These are phyloP conservation scores for Quercus bicolor DNA, from an alignment of 306 rosid genomes.

Conservation along the genomic window DNA sequence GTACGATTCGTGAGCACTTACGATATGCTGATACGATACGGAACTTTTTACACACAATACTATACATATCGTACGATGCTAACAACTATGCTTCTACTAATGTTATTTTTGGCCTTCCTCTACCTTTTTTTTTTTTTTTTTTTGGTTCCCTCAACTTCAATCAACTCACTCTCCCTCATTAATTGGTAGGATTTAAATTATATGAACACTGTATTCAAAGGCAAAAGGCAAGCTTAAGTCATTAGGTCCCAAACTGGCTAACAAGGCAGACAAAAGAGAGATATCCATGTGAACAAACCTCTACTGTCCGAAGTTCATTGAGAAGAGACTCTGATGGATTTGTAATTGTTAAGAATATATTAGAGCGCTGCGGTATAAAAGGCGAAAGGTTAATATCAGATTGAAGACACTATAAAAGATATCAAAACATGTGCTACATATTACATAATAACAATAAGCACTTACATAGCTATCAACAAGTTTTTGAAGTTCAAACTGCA, in stretches of 20 bases:
- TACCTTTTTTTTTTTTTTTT: no score
- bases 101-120: no score
- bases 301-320: conserved; percentile 81
- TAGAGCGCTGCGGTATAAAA: conserved; percentile 63
- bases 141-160: no score
- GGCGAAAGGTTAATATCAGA: conserved; percentile 27
- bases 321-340: conserved; percentile 92
- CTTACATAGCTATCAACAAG: conserved; percentile 86
- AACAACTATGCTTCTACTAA: no score
- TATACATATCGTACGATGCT: no score
- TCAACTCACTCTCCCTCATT: no score
- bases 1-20: no score
- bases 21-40: no score
- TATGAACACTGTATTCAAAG: no score
- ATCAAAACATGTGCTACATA: conserved; percentile 18
- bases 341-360: conserved; percentile 66
- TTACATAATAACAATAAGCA: conserved; percentile 18
- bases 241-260: neutral
- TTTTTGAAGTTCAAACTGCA: conserved; percentile 79
- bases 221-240: neutral
- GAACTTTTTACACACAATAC: no score
- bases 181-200: no score
- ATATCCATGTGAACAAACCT: conserved; percentile 50
- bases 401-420: conserved; percentile 3
- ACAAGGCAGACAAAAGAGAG: neutral